Percentiles rank a stretch among this genome's conserved stretches.
phyloP scores from a whole-genome alignment of 192 early-diverging fungal genomes.

The Entomortierella beljakovae region DNA sequence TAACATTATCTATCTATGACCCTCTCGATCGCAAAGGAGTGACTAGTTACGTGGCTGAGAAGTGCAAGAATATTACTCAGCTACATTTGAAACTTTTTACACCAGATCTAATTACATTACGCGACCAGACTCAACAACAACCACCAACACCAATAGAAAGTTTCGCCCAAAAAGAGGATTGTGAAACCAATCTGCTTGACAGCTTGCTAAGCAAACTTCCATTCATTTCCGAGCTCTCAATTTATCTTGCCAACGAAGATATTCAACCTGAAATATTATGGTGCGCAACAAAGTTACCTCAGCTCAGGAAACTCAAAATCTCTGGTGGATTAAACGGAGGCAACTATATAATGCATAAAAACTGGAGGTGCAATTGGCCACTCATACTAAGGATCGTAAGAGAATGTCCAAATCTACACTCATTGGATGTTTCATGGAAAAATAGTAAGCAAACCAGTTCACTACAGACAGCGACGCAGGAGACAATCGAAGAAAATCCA shows the following conservation, averaged over 20 bases:
- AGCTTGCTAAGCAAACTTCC: constrained; percentile 5
- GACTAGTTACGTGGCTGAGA: constrained; percentile 15
- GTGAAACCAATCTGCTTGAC: constrained; percentile 13
- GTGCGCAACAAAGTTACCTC: constrained; percentile 1
- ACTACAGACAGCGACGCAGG: neutral
- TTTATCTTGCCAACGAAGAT: constrained; percentile 16
- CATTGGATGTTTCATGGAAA: constrained; percentile 15
- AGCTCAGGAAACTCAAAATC: constrained; percentile 7
- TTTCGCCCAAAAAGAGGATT: constrained; percentile 4
- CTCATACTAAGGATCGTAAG: constrained; percentile 1
- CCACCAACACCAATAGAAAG: neutral
- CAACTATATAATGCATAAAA: constrained; percentile 11
- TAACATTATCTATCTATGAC: constrained; percentile 32
- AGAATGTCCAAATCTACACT: constrained; percentile 9
- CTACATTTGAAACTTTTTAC: constrained; percentile 31
- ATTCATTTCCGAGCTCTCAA: constrained; percentile 11
- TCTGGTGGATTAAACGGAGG: constrained; percentile 1
- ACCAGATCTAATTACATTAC: neutral
- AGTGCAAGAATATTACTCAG: constrained; percentile 10
- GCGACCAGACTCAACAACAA: neutral
- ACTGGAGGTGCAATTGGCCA: constrained; percentile 16
- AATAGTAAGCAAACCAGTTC: neutral
- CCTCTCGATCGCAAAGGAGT: constrained; percentile 7
- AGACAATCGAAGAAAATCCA: neutral
- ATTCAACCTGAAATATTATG: constrained; percentile 14